Evolutionary conservation across 805 yeast species (phyloP), one percentile per base, ranked within the genome.

Genomic region (Saccharomycopsis sp.): DNA sequence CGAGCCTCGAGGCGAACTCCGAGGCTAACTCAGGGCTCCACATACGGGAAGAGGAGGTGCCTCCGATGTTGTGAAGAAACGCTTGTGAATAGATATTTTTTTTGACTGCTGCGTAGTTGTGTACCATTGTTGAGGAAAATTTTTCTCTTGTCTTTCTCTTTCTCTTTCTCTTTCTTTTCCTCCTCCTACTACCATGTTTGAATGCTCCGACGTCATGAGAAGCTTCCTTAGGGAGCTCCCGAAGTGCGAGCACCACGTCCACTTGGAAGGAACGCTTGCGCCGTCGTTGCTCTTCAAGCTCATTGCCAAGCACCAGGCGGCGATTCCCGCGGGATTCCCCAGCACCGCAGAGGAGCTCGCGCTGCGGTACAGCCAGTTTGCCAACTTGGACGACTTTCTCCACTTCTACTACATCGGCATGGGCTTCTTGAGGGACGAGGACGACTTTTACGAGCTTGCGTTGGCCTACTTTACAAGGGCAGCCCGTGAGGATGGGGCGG

Each of bases 241-340:
- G 44, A 84, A 84, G 60, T 83, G 92, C 64, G 94, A 84, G 58
- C 89, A 83, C 57, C 94, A 84, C 56, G 73, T 83, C 46, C 94
- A 84, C 60, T 58, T 84, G 34, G 94, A 83, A 63, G 94, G 94
- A 25, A 81, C 94, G 30, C 59, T 83, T 42, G 82, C 79, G 47
- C 92, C 94, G n/a, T 73, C 73, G 36, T 67, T 82, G 27, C 63
- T 83, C 44, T 80, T 81, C 60, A 71, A 74, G 39, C 63, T 83
- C 42, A 87, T 89, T 0, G 26, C 29, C 12, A 61, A 69, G 52
- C 71, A 84, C 61, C 58, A 62, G 26, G 67, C 83, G 42, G 43
- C 55, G 15, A 62, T 84, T 27, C 94, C 95, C 13, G 68, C 57
- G 2, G 62, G 60, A 19, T 80, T 79, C 60, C 89, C 92, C 30